Base-by-base conservation (phyloP, 768 basidiomycete genomes). In the Galerina sulciceps region DNA sequence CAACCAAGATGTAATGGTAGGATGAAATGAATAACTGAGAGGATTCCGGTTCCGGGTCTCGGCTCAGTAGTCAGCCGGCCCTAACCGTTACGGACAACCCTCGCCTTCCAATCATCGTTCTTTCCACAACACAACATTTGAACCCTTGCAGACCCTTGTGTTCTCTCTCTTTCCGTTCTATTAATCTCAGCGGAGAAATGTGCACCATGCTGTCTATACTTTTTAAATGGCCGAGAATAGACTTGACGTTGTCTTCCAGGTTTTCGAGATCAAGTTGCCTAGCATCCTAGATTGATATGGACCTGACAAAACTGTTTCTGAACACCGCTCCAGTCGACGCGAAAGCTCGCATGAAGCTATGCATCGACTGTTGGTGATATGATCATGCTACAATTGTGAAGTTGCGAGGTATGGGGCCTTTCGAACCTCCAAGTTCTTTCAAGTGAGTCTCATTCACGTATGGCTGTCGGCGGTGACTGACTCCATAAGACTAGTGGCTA, bases 191-290 rank as follows among this genome's bases (percentile, higher is more conserved):
- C 38, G 23, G 20, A 23, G 34, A 34, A 20, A 43, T 52, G 23
- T 38, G 49, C 10, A 18, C 50, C 57, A 52, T 52, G 44, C 57
- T 58, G 57, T 36, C 17, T 26, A 38, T 26, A 14, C 37, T 23
- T 31, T 9, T 38, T 22, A 34, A 50, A 34, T 44, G 31, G 46
- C 35, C 26, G 26, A 31, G 26, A 31, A 31, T 31, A 31, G 26
- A 20, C 43, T 36, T 51, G 55, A 47, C 37, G 54, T 47, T 37
- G 26, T 31, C 49, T 50, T 50, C 49, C 38, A 37, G 37, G 22
- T 31, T 31, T 31, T 31, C 26, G 26, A 31, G 26, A 31, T 31
- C 26, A 31, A 31, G 26, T 31, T 31, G 26, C 26, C 26, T 31
- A 31, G 40, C 49, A 23, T 17, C 9, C 13, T 40, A 9, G 31